Evolutionary conservation across 352 stramenopile genomes (phyloP).

Genomic region (Pythium aquatile): DNA sequence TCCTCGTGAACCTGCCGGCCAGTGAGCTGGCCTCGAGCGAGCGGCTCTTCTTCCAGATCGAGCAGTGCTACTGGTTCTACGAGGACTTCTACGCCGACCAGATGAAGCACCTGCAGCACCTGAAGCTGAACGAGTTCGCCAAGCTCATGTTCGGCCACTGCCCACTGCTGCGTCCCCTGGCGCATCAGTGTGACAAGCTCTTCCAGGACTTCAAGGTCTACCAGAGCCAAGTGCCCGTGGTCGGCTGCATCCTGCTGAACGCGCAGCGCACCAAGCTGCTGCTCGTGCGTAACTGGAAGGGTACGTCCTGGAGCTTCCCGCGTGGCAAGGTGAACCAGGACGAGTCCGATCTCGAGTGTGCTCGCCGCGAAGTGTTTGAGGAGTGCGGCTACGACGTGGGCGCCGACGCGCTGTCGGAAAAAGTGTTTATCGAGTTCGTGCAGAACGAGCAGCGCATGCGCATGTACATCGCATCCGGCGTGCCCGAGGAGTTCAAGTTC

Average conservation of each 20-base stretch:
- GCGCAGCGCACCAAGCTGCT: slow-evolving; percentile 80
- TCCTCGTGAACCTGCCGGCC: slow-evolving; percentile 93
- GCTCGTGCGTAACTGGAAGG: slow-evolving; percentile 91
- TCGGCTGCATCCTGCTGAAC: slow-evolving; percentile 94
- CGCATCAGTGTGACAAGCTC: slow-evolving; percentile 88
- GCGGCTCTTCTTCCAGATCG: slow-evolving; percentile 97
- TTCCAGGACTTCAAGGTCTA: slow-evolving; percentile 95
- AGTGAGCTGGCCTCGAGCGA: slow-evolving; percentile 89
- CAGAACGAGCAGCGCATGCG: slow-evolving; percentile 89
- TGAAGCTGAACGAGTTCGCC: slow-evolving; percentile 94
- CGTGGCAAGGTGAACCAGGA: slow-evolving; percentile 93
- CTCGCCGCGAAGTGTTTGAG: slow-evolving; percentile 89
- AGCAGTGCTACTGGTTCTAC: slow-evolving; percentile 98
- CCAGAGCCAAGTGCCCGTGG: slow-evolving; percentile 93
- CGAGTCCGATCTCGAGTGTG: slow-evolving; percentile 87
- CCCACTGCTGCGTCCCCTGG: slow-evolving; percentile 78
- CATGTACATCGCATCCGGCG: slow-evolving; percentile 90
- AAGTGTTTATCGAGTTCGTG: slow-evolving; percentile 84
- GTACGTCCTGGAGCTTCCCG: slow-evolving; percentile 91
- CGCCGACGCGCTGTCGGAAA: slow-evolving; percentile 62
- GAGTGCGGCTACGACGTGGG: slow-evolving; percentile 91
- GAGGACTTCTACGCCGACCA: slow-evolving; percentile 95
- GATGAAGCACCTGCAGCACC: slow-evolving; percentile 79
- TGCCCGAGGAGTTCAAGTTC: slow-evolving; percentile 92
- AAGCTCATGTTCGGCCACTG: slow-evolving; percentile 92